These are phyloP conservation scores for Cytidiella melzeri DNA, from an alignment of 768 basidiomycete genomes.

Conservation along the genomic window DNA sequence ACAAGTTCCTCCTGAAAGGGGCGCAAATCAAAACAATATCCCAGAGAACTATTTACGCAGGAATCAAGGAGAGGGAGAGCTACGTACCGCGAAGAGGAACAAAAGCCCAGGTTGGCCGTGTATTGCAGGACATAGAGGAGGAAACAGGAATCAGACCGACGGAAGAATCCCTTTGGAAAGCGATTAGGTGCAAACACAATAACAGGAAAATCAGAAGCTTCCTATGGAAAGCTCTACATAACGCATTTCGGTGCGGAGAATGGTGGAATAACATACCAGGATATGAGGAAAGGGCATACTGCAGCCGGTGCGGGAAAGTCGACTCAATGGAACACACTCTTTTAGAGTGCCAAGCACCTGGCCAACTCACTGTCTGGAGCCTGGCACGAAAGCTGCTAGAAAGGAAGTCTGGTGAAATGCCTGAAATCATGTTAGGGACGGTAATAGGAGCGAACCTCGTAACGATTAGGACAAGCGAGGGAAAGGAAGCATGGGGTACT, in stretches of 20 bases:
- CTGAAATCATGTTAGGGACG: neutral
- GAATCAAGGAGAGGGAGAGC: neutral
- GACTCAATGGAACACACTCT: neutral
- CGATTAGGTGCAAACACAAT: constrained; percentile 8
- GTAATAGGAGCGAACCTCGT: neutral
- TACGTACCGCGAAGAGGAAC: neutral
- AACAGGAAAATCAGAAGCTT: constrained; percentile 11
- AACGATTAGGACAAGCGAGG: neutral
- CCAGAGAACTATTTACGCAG: constrained; percentile 15
- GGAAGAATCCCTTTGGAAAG: constrained; percentile 12
- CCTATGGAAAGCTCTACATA: constrained; percentile 23
- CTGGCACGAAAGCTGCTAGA: neutral
- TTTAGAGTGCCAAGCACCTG: neutral
- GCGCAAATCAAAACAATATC: constrained; percentile 11
- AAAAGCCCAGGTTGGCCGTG: neutral
- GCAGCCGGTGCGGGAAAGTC: neutral
- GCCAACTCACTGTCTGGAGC: neutral
- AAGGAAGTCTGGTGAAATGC: neutral
- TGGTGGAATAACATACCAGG: constrained; percentile 20
- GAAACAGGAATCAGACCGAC: neutral
- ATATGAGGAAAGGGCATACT: neutral
- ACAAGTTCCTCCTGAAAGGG: constrained; percentile 11
- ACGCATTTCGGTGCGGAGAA: constrained; percentile 18
- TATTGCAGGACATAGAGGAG: neutral
- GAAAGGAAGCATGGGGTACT: neutral